Base-by-base conservation (phyloP, 1,284 basidiomycete genomes). In the Takashimella koratensis region DNA sequence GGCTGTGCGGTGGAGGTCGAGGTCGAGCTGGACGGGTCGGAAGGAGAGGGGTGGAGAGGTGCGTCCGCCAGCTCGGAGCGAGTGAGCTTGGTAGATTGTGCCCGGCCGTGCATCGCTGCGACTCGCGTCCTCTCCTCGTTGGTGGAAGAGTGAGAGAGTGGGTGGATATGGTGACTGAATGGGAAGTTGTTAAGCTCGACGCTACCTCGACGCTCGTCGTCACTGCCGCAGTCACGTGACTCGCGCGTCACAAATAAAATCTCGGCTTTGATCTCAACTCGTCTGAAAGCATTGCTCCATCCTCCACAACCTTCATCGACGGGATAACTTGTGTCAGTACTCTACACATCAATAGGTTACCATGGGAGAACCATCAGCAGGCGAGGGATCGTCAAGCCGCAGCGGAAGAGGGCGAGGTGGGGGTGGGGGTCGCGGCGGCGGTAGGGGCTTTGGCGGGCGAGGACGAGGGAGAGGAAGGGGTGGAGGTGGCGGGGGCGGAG, bases 401-500 rank as follows among this genome's bases (percentile, higher is more conserved):
- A 36, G 30, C 8, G 30, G 30, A 36, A 36, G 30, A 36, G 30
- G 30, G 8, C 53, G 55, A 40, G 42, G 50, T 22, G 45, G 52
- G n/a, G 30, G 64, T 22, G 47, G 53, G 21, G 54, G 60, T 30
- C 27, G 58, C 30, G 60, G 59, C 23, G 53, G 58, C 13, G 19
- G 56, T 10, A 51, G 58, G 19, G 53, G 59, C 19, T 25, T 53
- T 11, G 42, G 55, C 41, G 40, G 47, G 26, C 46, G 59, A 8
- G 54, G 57, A 21, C 44, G 60, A 20, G 56, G 56, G 8, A 49
- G 59, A 41, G 61, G 49, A n/a, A 36, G 43, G 25, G 48, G 63
- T 21, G 53, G 59, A 27, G 42, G 52, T 19, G 36, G 45, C 19
- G 43, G 53, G 26, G 53, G 49, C 12, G 43, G 55, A n/a, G 53